Evolutionary conservation across 768 basidiomycete genomes (phyloP), one percentile per base, ranked within the genome.

Genomic region (Hemileccinum impolitum): DNA sequence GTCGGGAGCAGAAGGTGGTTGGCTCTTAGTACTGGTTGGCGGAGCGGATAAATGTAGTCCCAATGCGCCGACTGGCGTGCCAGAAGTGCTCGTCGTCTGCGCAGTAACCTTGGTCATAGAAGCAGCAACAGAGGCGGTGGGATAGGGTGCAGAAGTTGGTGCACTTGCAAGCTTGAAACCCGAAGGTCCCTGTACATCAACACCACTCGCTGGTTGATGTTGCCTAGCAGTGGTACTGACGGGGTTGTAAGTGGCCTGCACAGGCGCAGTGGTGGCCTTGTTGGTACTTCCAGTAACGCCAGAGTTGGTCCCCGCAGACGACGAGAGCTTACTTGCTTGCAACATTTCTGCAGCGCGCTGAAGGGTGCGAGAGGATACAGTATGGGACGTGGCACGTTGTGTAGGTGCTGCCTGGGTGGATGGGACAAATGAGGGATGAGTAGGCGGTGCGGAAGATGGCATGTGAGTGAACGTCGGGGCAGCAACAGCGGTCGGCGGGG

Each of bases 291-390:
- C 44, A 14, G 44, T 17, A 13, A 37, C 6, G 14, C 36, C n/a
- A 13, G 47, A 9, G n/a, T 44, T 41, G n/a, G 40, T 32, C 26
- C 26, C 50, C 15, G 23, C 17, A 25, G 58, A 25, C 13, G 43
- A 19, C 3, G 57, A 52, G 32, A 51, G 39, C 34, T 57, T 64
- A 34, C 46, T 55, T 41, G 67, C 39, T 21, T 55, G 61, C 18
- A 55, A 34, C 42, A 47, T 54, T 41, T 67, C 66, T 10, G 51
- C 26, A 41, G 61, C 17, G 23, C 63, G 66, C 34, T 65, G 63
- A 28, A 54, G 43, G 6, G 48, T 47, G 32, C 66, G 66, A 51
- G 66, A 54, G 10, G 59, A 7, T 28, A 39, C 40, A 31, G 54
- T 8, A 38, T 59, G 41, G 3, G 66, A 43, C 12, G 45, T 47